Evolutionary conservation across 768 basidiomycete genomes (phyloP).

Genomic region (Termitomyces heimii): DNA sequence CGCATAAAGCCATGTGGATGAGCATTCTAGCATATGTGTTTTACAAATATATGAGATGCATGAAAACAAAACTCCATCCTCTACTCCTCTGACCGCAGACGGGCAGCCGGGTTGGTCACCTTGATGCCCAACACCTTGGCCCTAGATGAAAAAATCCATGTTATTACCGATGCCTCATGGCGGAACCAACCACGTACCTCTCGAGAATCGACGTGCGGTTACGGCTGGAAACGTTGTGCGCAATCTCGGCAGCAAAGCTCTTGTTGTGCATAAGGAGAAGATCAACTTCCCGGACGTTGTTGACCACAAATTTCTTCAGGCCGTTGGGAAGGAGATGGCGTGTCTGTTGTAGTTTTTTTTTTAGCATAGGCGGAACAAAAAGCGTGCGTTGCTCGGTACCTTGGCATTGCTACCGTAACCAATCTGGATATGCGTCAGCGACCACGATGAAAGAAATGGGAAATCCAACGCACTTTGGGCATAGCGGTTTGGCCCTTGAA

Average conservation of each 20-base stretch:
- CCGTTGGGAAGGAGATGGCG: conserved; percentile 95
- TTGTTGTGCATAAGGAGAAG: conserved; percentile 98
- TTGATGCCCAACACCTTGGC: conserved; percentile 86
- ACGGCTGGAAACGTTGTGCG: conserved; percentile 92
- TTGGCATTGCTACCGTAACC: conserved; percentile 91
- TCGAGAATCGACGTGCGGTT: conserved; percentile 91
- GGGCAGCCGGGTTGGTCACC: conserved; percentile 89
- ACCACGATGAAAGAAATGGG: neutral
- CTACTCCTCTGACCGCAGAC: conserved; percentile 93
- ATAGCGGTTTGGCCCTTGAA: conserved; percentile 95
- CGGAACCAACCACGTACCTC: conserved; percentile 43
- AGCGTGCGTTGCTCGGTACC: conserved; percentile 27
- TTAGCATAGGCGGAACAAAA: conserved; percentile 39
- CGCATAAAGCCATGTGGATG: conserved; percentile 37
- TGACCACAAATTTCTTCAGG: conserved; percentile 92
- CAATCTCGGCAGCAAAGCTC: conserved; percentile 92
- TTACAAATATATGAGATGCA: conserved; percentile 43
- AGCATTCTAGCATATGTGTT: conserved; percentile 47
- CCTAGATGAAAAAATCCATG: conserved; percentile 36
- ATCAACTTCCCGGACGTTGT: conserved; percentile 90
- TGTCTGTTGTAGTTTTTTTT: conserved; percentile 53
- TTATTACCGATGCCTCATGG: conserved; percentile 1
- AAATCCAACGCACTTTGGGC: conserved; percentile 70
- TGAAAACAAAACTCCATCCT: conserved; percentile 32
- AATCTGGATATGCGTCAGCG: conserved; percentile 37